A percentile compares a stretch with the other conserved stretches of the same genome.
phyloP scores from a whole-genome alignment of 2,329 filamentous ascomycete species.

The Aspergillus ibericus region DNA sequence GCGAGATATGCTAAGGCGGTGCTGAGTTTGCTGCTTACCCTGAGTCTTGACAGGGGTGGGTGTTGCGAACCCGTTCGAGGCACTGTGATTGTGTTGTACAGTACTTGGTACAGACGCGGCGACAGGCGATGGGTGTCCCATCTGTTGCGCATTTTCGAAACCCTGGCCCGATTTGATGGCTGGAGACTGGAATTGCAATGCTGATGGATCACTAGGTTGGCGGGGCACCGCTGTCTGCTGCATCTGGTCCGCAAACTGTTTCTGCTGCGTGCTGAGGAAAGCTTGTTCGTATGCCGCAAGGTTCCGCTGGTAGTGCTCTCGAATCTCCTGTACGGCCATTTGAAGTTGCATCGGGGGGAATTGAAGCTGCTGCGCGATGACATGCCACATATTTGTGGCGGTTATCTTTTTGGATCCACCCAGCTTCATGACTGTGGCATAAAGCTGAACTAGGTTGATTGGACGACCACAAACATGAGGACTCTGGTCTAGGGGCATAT shows the following conservation, averaged over 20 bases:
- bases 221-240: slow-evolving; percentile 46
- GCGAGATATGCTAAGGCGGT: slow-evolving; percentile 34
- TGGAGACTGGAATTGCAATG: slow-evolving; percentile 46
- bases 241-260: slow-evolving; percentile 44
- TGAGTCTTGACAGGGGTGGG: slow-evolving; percentile 36
- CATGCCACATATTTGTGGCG: slow-evolving; percentile 69
- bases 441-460: slow-evolving; percentile 74
- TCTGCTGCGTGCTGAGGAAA: slow-evolving; percentile 47
- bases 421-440: slow-evolving; percentile 71
- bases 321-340: slow-evolving; percentile 67
- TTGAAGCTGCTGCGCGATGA: slow-evolving; percentile 64
- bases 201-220: slow-evolving; percentile 36
- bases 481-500: slow-evolving; percentile 70
- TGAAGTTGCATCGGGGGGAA: slow-evolving; percentile 65
- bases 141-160: slow-evolving; percentile 41
- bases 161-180: slow-evolving; percentile 53
- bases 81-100: slow-evolving; percentile 29
- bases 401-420: slow-evolving; percentile 76
- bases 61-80: slow-evolving; percentile 43
- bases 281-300: slow-evolving; percentile 70
- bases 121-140: slow-evolving; percentile 35
- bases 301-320: slow-evolving; percentile 72
- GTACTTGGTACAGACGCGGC: slow-evolving; percentile 32
- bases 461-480: slow-evolving; percentile 72
- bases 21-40: slow-evolving; percentile 33